Evolutionary conservation across 352 stramenopile species (phyloP).

Genomic region (Lagenidium giganteum): DNA sequence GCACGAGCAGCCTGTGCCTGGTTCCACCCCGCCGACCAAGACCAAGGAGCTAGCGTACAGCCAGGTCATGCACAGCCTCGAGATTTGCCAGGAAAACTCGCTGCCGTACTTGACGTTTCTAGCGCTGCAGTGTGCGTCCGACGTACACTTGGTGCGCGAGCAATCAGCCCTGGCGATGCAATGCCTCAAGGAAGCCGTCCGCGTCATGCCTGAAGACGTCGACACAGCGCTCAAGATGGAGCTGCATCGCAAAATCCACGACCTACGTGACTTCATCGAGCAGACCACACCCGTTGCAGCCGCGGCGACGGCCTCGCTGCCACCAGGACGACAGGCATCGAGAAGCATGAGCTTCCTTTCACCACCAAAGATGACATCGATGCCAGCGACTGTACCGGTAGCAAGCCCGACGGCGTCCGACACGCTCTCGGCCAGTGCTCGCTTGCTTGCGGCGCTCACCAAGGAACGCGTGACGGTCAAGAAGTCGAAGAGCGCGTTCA

Average conservation of each 20-base stretch:
- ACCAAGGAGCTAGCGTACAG: conserved; percentile 17
- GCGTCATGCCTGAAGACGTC: conserved; percentile 23
- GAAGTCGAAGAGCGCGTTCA: conserved; percentile 1
- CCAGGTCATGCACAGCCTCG: conserved; percentile 28
- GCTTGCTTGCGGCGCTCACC: no score
- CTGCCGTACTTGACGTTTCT: conserved; percentile 26
- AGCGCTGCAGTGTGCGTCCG: conserved; percentile 28
- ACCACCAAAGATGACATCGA: no score
- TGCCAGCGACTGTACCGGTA: no score
- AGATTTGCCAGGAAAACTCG: conserved; percentile 28
- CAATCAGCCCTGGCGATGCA: conserved; percentile 8
- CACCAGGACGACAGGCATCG: conserved; percentile 1
- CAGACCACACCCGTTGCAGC: conserved; percentile 13
- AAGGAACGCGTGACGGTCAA: no score
- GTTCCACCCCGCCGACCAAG: conserved; percentile 8
- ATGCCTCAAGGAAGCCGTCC: conserved; percentile 26
- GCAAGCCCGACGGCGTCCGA: no score
- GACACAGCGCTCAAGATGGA: conserved; percentile 36
- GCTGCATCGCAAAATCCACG: conserved; percentile 33
- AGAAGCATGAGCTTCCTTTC: no score
- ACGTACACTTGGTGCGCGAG: conserved; percentile 18
- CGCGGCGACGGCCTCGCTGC: conserved; percentile 17
- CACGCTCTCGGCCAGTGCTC: no score
- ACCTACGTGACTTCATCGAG: conserved; percentile 5
- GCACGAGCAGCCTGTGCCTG: no score